Evolutionary conservation across 208 protist species (phyloP).

Genomic region (Trypanosoma theileri): DNA sequence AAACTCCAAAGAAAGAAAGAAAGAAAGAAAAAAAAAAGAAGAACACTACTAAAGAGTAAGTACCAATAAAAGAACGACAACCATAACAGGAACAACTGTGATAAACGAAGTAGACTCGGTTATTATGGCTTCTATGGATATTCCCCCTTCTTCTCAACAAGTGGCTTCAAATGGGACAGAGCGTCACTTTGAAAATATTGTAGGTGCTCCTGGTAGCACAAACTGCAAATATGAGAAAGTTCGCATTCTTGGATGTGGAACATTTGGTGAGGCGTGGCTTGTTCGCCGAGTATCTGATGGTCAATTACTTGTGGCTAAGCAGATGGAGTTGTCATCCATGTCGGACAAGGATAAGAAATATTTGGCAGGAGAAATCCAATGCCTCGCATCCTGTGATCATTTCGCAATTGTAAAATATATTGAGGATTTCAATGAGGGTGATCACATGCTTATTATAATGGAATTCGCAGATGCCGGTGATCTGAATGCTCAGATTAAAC

Average conservation of each 20-base stretch:
- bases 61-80: not conserved
- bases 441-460: conserved; percentile 61
- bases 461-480: conserved; percentile 89
- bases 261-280: conserved; percentile 14
- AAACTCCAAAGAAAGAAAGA: not conserved
- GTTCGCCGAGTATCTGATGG: conserved; percentile 42
- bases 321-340: conserved; percentile 74
- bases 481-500: conserved; percentile 75
- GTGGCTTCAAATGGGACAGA: not conserved
- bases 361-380: conserved; percentile 64
- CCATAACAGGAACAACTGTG: not conserved
- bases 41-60: not conserved
- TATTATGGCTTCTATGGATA: conserved; percentile 13
- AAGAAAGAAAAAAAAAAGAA: not conserved
- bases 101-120: not conserved
- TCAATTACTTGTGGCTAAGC: conserved; percentile 66
- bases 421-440: conserved; percentile 64
- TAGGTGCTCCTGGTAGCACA: conserved; percentile 5
- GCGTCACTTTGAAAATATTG: conserved; percentile 21
- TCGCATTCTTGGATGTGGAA: conserved; percentile 16
- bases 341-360: conserved; percentile 74
- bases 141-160: conserved; percentile 15
- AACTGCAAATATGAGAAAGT: conserved; percentile 23
- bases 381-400: conserved; percentile 70
- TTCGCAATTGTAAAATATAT: conserved; percentile 84